Conservation (phyloP, 192 early-diverging fungal species). For the Coemansia javaensis region DNA sequence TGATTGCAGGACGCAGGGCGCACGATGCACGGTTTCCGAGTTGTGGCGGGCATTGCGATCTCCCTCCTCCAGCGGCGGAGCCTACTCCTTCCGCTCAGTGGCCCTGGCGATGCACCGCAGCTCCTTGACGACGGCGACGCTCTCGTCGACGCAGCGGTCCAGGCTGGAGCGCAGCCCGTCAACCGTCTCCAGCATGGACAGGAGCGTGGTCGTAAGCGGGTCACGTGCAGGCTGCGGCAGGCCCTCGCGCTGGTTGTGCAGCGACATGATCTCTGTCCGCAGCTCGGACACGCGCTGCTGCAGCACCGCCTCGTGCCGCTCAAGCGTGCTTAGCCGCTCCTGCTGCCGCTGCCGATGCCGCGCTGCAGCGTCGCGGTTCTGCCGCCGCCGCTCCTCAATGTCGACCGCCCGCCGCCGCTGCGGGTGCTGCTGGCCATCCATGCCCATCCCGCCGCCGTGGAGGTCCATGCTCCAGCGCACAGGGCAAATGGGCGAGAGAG, state of each 20-base stretch:
- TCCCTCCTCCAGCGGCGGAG: neutral
- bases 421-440: neutral
- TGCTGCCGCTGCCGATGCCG: conserved; percentile 37
- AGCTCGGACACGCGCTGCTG: conserved; percentile 36
- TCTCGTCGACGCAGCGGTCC: neutral
- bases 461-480: neutral
- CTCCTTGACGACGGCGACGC: conserved; percentile 3
- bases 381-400: conserved; percentile 16
- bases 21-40: too few species aligned
- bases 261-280: conserved; percentile 11
- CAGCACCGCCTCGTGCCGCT: conserved; percentile 20
- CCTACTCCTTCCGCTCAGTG: neutral
- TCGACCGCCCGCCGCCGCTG: neutral
- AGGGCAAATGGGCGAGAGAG: neutral
- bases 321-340: conserved; percentile 13
- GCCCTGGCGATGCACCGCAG: conserved; percentile 9
- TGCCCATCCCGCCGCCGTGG: neutral
- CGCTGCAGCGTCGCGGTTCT: conserved; percentile 46
- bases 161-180: conserved; percentile 11
- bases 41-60: too few species aligned
- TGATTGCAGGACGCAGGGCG: too few species aligned
- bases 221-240: conserved; percentile 12
- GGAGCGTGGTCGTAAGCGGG: conserved; percentile 16
- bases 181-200: conserved; percentile 13
- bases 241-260: conserved; percentile 11